These are phyloP conservation scores for Glaciozyma martinii DNA, from an alignment of 768 basidiomycete species.

Conservation along the genomic window DNA sequence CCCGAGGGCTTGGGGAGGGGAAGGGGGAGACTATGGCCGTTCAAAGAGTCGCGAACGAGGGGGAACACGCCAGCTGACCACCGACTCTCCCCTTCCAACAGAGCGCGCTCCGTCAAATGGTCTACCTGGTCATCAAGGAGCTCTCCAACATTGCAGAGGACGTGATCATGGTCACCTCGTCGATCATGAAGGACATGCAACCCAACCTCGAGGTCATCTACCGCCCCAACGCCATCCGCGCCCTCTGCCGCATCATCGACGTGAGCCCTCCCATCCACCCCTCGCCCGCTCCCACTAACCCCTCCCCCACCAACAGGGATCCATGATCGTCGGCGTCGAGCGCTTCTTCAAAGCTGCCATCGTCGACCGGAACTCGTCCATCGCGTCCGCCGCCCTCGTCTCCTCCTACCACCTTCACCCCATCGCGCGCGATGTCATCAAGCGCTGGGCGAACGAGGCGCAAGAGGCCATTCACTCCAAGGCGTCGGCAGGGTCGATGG, in stretches of 20 bases:
- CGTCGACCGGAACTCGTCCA: slow-evolving; percentile 89
- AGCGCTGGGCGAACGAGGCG: slow-evolving; percentile 98
- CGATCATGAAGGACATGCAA: slow-evolving; percentile 99
- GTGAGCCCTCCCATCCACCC: slow-evolving; percentile 48
- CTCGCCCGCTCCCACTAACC: neutral
- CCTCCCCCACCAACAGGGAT: slow-evolving; percentile 53
- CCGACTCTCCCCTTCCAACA: slow-evolving; percentile 38
- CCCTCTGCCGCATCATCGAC: slow-evolving; percentile 91
- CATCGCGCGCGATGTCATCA: slow-evolving; percentile 86
- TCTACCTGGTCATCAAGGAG: slow-evolving; percentile 98
- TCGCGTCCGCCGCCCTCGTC: slow-evolving; percentile 90
- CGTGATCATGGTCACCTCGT: slow-evolving; percentile 98
- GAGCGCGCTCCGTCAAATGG: slow-evolving; percentile 93
- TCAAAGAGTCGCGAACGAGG: neutral
- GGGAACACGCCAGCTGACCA: neutral
- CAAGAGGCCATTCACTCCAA: slow-evolving; percentile 94
- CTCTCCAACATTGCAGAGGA: slow-evolving; percentile 91
- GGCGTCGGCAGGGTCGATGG: slow-evolving; percentile 56
- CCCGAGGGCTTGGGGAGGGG: neutral
- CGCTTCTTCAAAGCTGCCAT: slow-evolving; percentile 99
- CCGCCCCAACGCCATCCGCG: slow-evolving; percentile 92
- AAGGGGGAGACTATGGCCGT: neutral
- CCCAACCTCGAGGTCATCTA: slow-evolving; percentile 98
- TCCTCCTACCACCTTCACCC: slow-evolving; percentile 87
- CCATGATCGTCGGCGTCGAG: slow-evolving; percentile 97